A percentile compares a stretch with the other conserved stretches of the same genome.
These are phyloP conservation scores for Diaporthe batatas DNA, from an alignment of 2,329 filamentous ascomycete genomes.

Conservation along the genomic window DNA sequence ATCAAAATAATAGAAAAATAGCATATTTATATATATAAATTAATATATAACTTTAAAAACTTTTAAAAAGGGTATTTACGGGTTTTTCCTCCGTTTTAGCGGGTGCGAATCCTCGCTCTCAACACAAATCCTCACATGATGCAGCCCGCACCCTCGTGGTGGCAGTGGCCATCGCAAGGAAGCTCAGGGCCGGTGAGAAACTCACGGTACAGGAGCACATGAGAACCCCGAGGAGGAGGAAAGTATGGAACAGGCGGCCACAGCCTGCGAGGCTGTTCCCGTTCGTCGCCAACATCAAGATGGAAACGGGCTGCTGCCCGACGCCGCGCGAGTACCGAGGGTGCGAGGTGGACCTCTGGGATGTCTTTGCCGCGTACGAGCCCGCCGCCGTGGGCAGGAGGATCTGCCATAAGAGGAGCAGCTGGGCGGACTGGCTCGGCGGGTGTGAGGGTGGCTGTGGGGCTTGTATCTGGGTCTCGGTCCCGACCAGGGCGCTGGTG, in stretches of 20 bases:
- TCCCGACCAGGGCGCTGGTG: not conserved
- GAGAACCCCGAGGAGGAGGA: not conserved
- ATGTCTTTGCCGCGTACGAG: not conserved
- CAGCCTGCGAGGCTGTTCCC: not conserved
- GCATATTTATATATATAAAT: no score
- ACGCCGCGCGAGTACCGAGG: conserved; percentile 8
- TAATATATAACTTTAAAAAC: no score
- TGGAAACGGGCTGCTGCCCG: not conserved
- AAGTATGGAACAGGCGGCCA: not conserved
- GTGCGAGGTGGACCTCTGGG: not conserved
- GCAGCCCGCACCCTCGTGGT: conserved; percentile 5
- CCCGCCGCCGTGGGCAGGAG: not conserved
- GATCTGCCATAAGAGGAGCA: not conserved
- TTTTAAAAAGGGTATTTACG: no score
- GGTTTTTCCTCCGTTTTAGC: no score
- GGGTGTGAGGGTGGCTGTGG: not conserved
- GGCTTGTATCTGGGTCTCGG: not conserved
- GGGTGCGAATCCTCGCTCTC: no score
- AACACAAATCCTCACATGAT: conserved; percentile 19
- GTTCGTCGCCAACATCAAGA: conserved; percentile 1
- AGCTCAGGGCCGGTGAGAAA: not conserved
- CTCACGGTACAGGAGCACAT: not conserved
- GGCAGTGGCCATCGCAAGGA: not conserved
- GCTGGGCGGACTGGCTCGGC: not conserved
- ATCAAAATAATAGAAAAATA: no score